Evolutionary conservation across 805 yeast genomes (phyloP).

Genomic region (Ogataea polymorpha): DNA sequence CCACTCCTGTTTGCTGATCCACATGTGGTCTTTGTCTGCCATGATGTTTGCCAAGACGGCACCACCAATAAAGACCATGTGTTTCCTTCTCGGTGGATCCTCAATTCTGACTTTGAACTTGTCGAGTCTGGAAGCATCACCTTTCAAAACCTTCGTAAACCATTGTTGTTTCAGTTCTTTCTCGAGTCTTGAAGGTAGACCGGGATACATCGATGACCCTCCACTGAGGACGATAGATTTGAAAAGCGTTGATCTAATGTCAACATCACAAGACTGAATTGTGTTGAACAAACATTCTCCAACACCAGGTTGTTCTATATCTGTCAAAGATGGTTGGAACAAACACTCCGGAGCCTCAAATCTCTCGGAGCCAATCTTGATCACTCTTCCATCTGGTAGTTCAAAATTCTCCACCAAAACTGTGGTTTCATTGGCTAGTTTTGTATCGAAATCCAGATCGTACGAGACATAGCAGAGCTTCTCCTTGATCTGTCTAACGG

Average conservation of each 20-base stretch:
- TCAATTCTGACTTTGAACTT: slow-evolving; percentile 96
- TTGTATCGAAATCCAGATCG: slow-evolving; percentile 86
- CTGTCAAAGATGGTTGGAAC: slow-evolving; percentile 93
- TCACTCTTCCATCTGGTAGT: slow-evolving; percentile 93
- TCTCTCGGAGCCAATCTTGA: slow-evolving; percentile 92
- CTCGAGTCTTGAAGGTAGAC: slow-evolving; percentile 91
- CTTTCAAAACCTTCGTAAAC: slow-evolving; percentile 83
- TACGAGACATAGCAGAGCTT: slow-evolving; percentile 93
- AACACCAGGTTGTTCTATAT: slow-evolving; percentile 94
- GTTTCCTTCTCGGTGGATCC: slow-evolving; percentile 98
- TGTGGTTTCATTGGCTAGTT: slow-evolving; percentile 90
- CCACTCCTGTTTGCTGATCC: slow-evolving; percentile 97
- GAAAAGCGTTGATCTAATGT: slow-evolving; percentile 81
- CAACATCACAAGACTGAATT: slow-evolving; percentile 92
- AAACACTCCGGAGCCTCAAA: slow-evolving; percentile 96
- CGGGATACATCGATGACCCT: slow-evolving; percentile 98
- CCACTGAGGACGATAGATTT: slow-evolving; percentile 94
- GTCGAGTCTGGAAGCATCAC: slow-evolving; percentile 80
- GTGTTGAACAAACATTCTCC: slow-evolving; percentile 92
- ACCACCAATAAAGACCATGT: slow-evolving; percentile 98
- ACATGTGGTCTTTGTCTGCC: slow-evolving; percentile 98
- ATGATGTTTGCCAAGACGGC: slow-evolving; percentile 96
- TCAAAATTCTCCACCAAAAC: slow-evolving; percentile 88
- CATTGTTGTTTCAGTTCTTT: slow-evolving; percentile 95
- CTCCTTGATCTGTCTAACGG: slow-evolving; percentile 96